Evolutionary conservation across 148 eudicot genomes (phyloP), one percentile per base, ranked within the genome.

Genomic region (Salicornia ramosissima): DNA sequence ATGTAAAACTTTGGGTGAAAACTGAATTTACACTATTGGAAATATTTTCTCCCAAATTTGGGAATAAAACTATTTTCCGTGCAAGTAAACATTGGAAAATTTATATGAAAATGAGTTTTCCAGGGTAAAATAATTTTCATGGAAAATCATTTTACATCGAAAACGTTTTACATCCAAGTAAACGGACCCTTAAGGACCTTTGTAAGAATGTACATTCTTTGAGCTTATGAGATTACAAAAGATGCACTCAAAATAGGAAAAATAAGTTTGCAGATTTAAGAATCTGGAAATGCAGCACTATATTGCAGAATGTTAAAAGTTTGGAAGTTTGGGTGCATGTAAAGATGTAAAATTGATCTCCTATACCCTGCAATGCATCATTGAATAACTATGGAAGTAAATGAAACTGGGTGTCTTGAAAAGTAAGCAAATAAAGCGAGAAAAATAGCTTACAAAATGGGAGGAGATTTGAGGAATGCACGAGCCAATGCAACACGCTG

Each of bases 401-500:
- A n/a, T n/a, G n/a, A n/a, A 56, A 29, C 43, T n/a, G n/a, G 49
- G 22, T n/a, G 24, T 16, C 57, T 24, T 53, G 9, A 10, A 55
- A 55, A 5, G 49, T 46, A 28, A 12, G 18, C 39, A 52, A 8
- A 36, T 64, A 43, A 16, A 68, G 50, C 59, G 22, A 31, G 72
- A 77, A 47, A 74, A 60, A 30, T 21, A 31, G 40, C 83, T 79
- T 86, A 93, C 98, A 93, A 46, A 74, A 93, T 85, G 22, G 95
- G 67, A 74, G 98, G 94, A 57, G 92, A 90, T 85, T 93, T 93
- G 47, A 93, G 86, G 80, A 93, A 93, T 71, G 98, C 90, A 56
- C 98, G 96, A 80, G 98, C 98, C 49, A 93, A 84, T 64, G 96
- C 90, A 40, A 93, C 96, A 53, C 98, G 88, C 74, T 93, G 98